A percentile compares a stretch with the other conserved stretches of the same genome.
Conservation (phyloP, 768 basidiomycete species). For the Rhodotorula paludigena region DNA sequence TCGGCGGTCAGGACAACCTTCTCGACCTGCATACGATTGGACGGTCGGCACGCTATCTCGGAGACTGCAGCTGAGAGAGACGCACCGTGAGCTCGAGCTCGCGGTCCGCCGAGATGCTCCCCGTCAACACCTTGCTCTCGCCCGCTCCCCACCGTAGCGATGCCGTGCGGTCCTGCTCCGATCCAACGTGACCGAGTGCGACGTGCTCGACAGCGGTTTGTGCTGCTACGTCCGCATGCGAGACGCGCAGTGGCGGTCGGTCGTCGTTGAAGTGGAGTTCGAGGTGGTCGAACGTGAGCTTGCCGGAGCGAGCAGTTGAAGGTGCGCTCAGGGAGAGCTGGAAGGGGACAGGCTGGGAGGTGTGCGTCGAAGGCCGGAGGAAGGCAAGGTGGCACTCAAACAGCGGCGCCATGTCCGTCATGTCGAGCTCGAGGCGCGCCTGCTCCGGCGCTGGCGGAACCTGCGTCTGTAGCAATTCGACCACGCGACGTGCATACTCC, state of each 20-base stretch:
- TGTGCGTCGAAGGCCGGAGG: constrained; percentile 61
- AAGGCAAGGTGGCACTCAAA: constrained; percentile 64
- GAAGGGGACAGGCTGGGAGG: constrained; percentile 64
- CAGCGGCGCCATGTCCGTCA: constrained; percentile 58
- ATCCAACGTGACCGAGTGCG: constrained; percentile 51
- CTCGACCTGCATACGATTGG: constrained; percentile 3
- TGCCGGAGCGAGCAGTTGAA: constrained; percentile 52
- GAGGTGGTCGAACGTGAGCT: constrained; percentile 61
- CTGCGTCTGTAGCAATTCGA: background rate
- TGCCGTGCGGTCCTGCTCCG: constrained; percentile 46
- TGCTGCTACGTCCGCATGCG: constrained; percentile 47
- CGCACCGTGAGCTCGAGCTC: constrained; percentile 58
- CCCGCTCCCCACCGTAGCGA: constrained; percentile 61
- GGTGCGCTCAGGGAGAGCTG: constrained; percentile 66
- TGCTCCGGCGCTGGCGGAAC: background rate
- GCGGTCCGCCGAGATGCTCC: constrained; percentile 55
- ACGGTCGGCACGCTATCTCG: background rate
- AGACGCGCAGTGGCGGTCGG: constrained; percentile 55
- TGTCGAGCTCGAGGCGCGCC: background rate
- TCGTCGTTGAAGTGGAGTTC: constrained; percentile 59
- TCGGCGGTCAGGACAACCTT: constrained; percentile 11
- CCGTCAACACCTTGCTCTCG: constrained; percentile 58
- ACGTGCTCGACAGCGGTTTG: constrained; percentile 45
- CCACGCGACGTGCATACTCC: constrained; percentile 63
- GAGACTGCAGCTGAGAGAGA: background rate